These are phyloP conservation scores for Oryza officinalis DNA, from an alignment of 176 grass and related monocot species.

Conservation along the genomic window DNA sequence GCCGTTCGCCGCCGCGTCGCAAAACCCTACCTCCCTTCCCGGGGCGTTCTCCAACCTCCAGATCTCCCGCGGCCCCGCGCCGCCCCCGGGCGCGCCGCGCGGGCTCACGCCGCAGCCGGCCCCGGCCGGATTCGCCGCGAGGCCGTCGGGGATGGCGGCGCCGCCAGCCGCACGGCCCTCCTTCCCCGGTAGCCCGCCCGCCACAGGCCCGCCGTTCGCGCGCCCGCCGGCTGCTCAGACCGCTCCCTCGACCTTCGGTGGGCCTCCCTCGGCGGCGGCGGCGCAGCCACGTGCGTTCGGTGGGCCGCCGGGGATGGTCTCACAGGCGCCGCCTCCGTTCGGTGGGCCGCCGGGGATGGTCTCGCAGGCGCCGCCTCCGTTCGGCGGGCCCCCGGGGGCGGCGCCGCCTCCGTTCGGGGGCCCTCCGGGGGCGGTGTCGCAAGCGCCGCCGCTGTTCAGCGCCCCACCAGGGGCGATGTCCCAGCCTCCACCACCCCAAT, in stretches of 20 bases:
- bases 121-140: constrained; percentile 35
- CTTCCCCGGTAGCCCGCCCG: background rate
- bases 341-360: constrained; percentile 24
- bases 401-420: constrained; percentile 11
- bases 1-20: constrained; percentile 27
- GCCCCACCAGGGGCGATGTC: background rate
- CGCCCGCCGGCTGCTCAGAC: background rate
- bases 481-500: background rate
- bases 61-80: constrained; percentile 44
- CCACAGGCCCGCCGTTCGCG: constrained; percentile 9
- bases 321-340: constrained; percentile 12
- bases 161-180: background rate
- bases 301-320: background rate
- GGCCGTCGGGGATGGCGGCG: background rate
- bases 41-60: constrained; percentile 57
- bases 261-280: constrained; percentile 2
- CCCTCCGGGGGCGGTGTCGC: background rate
- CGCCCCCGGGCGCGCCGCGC: background rate
- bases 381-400: background rate
- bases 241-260: background rate
- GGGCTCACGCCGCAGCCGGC: constrained; percentile 38
- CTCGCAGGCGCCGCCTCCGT: background rate
- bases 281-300: constrained; percentile 19
- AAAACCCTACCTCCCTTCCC: constrained; percentile 29
- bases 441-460: background rate